Evolutionary conservation across 139 green algal genomes (phyloP), one percentile per base, ranked within the genome.

Genomic region (Tetradesmus lagerheimii): DNA sequence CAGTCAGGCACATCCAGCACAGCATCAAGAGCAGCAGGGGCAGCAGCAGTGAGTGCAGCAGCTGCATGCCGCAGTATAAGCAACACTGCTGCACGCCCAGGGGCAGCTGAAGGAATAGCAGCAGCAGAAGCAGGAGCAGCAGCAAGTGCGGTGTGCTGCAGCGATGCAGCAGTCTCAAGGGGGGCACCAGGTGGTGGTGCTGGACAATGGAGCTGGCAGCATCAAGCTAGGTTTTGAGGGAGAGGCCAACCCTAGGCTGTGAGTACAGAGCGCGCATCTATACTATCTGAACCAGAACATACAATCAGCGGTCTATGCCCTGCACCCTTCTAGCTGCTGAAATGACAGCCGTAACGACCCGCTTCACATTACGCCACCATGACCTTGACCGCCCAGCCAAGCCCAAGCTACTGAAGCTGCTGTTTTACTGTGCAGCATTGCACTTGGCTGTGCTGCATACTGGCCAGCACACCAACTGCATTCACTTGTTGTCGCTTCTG

Each of bases 381-480:
- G n/a, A n/a, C n/a, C n/a, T n/a, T n/a, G n/a, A 99, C 90, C 96
- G 93, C 81, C 94, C 87, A 1, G 96, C 93, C n/a, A 97, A 96
- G 53, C 50, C 93, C 16, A 97, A 98, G 89, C 96, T 95, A 8
- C 94, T 96, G 83, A 86, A 93, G 4, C 43, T 92, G 34, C 45
- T 53, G 23, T 92, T n/a, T n/a, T n/a, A n/a, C n/a, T n/a, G n/a
- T n/a, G n/a, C n/a, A n/a, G n/a, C n/a, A n/a, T n/a, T n/a, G n/a
- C n/a, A n/a, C n/a, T n/a, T n/a, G n/a, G n/a, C 45, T 53, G 23
- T 92, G 96, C 34, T n/a, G n/a, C n/a, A n/a, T 92, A 96, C 34
- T n/a, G n/a, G n/a, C n/a, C n/a, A n/a, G n/a, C n/a, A n/a, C n/a
- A n/a, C n/a, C n/a, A n/a, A n/a, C n/a, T n/a, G n/a, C n/a, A n/a